Percentiles rank a stretch among this genome's conserved stretches.
Evolutionary conservation across 495 filamentous ascomycete genomes (phyloP).

Genomic region (Terfezia claveryi): DNA sequence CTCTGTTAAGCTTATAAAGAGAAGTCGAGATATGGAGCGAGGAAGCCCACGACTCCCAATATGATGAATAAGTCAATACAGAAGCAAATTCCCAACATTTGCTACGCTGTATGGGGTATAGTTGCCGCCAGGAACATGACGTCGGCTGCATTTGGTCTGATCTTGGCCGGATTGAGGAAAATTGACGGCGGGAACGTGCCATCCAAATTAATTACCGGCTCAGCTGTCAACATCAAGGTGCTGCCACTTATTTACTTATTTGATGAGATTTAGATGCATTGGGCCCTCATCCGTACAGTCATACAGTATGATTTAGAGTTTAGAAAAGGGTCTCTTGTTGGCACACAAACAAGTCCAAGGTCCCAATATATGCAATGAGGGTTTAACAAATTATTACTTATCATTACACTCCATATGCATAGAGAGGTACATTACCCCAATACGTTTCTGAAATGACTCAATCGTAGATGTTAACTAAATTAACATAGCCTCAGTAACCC

Average conservation of each 20-base stretch:
- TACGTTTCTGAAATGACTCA: not conserved
- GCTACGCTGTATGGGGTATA: too few relatives aligned
- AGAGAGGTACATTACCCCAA: not conserved
- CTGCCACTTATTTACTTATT: not conserved
- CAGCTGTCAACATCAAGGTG: not conserved
- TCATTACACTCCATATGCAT: not conserved
- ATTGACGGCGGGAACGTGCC: not conserved
- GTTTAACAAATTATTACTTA: not conserved
- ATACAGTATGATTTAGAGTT: not conserved
- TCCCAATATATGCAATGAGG: not conserved
- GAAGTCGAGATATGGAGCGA: too few relatives aligned
- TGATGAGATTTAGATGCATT: not conserved
- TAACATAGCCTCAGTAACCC: not conserved
- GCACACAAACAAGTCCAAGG: not conserved
- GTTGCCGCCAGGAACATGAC: too few relatives aligned
- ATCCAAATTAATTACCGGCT: not conserved
- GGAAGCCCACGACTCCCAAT: too few relatives aligned
- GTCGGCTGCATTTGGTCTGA: not conserved
- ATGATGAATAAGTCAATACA: too few relatives aligned
- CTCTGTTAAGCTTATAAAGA: too few relatives aligned
- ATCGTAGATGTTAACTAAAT: too few relatives aligned
- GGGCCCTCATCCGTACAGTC: too few relatives aligned
- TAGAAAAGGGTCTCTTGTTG: not conserved
- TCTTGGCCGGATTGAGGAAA: not conserved
- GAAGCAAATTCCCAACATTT: too few relatives aligned